Percentiles rank a stretch among this genome's conserved stretches.
Conservation (phyloP, 2,329 filamentous ascomycete species). For the Emericellopsis atlantica region DNA sequence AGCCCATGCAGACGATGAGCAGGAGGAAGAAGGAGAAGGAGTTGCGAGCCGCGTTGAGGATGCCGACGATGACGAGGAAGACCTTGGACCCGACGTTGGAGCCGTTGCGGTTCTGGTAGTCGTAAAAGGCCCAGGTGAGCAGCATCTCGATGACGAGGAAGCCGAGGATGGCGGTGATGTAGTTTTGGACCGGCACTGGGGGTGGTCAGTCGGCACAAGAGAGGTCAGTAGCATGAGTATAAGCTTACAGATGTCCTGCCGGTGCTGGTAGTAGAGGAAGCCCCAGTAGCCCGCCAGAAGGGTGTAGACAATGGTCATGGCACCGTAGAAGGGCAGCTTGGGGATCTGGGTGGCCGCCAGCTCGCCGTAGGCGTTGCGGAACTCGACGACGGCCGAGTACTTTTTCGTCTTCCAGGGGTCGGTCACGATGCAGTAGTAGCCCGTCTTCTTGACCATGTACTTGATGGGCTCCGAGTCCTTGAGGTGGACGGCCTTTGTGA, state of each 20-base stretch:
- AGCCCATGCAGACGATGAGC: conserved; percentile 98
- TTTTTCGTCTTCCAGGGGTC: conserved; percentile 53
- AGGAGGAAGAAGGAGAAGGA: conserved; percentile 98
- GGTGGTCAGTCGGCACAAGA: conserved; percentile 15
- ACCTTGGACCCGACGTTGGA: conserved; percentile 73
- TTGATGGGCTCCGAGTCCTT: conserved; percentile 63
- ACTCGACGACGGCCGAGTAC: conserved; percentile 76
- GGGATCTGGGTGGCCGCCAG: conserved; percentile 90
- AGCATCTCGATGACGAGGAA: conserved; percentile 94
- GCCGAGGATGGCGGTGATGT: conserved; percentile 91
- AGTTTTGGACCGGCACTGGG: conserved; percentile 87
- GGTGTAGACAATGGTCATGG: conserved; percentile 85
- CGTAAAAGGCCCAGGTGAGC: conserved; percentile 98
- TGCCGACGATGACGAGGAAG: conserved; percentile 79
- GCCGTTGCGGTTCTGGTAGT: conserved; percentile 86
- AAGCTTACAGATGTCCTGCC: conserved; percentile 69
- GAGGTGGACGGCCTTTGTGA: conserved; percentile 71
- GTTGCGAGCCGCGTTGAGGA: conserved; percentile 87
- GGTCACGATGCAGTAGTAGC: conserved; percentile 90
- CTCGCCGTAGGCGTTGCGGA: conserved; percentile 93
- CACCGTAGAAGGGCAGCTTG: conserved; percentile 94
- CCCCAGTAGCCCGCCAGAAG: conserved; percentile 77
- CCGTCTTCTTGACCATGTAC: conserved; percentile 78
- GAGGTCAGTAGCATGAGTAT: background rate
- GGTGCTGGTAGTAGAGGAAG: conserved; percentile 89